Percentiles rank a stretch among this genome's conserved stretches.
Conservation (phyloP, 1,284 basidiomycete genomes). For the Malassezia arunalokei region DNA sequence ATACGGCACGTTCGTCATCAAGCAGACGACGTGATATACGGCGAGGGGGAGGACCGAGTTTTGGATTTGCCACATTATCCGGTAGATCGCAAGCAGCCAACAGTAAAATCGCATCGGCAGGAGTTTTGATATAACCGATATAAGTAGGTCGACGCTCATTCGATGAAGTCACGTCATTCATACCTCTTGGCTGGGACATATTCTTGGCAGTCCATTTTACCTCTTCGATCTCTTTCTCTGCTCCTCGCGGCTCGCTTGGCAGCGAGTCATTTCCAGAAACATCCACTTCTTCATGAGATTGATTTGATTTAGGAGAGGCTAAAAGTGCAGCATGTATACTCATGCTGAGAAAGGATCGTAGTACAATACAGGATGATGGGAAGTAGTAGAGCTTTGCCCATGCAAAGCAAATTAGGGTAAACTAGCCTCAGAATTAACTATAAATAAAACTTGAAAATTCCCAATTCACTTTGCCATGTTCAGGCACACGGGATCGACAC, state of each 20-base stretch:
- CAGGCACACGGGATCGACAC: neutral
- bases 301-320: neutral
- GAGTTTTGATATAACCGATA: conserved; percentile 40
- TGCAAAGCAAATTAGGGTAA: too few species aligned
- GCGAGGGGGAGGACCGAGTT: conserved; percentile 24
- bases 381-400: too few species aligned
- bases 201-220: too few species aligned
- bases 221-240: too few species aligned
- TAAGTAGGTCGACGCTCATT: conserved; percentile 35
- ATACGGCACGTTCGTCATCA: conserved; percentile 35
- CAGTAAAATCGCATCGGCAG: conserved; percentile 40
- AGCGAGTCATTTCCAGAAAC: neutral
- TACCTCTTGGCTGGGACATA: too few species aligned
- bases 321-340: too few species aligned
- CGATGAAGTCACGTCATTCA: too few species aligned
- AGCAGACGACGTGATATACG: conserved; percentile 35
- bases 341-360: too few species aligned
- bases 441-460: too few species aligned
- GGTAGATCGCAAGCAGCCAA: conserved; percentile 40
- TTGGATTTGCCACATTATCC: conserved; percentile 9
- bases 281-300: neutral
- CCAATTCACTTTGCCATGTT: neutral
- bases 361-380: too few species aligned
- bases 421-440: too few species aligned
- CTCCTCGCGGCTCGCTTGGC: neutral